Base-by-base conservation (phyloP, 768 basidiomycete species). In the Candolleomyces aberdarensis region DNA sequence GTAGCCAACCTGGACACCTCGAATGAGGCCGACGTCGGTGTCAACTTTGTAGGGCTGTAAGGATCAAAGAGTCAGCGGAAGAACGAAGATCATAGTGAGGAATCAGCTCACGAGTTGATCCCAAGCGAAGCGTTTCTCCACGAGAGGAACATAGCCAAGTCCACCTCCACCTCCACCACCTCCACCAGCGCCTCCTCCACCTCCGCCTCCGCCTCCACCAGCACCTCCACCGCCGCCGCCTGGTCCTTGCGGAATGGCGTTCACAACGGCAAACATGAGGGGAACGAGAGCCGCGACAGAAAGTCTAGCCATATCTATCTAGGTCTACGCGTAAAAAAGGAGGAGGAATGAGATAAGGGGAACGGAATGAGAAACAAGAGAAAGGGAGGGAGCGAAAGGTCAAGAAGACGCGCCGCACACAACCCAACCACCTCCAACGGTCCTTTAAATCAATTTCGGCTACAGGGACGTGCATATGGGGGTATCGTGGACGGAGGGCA, bases 1-100 rank as follows among this genome's bases (percentile, higher is more conserved):
- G 77, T 85, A 86, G 19, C 88, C 88, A 29, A 64, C 68, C 67
- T 88, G 88, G 17, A 73, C 56, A 26, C 73, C 73, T 56, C 73
- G 69, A 59, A 71, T 70, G 13, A 74, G 60, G 46, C 56, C 53
- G 26, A 43, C 48, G 26, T 61, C 60, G 32, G 60, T 61, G 26
- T 61, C 56, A n/a, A 61, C 43, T 29, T 61, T 61, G 56, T 61
- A 61, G 11, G 60, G 60, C 60, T 61, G 40, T 41, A 46, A 29
- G 51, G 17, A 22, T 52, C 29, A 43, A n/a, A 8, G 61, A 54
- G 40, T 19, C 9, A 41, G 15, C 39, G n/a, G 36, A 56, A 3
- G 40, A 56, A 26, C n/a, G 20, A 19, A 15, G 40, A 31, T 4
- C 8, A 3, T 17, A 56, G n/a, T 19, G 20, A 19, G 15, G 40